Percentiles rank a stretch among this genome's conserved stretches.
Evolutionary conservation across 2,329 filamentous ascomycete genomes (phyloP).

Genomic region (Rhinocladiella similis): DNA sequence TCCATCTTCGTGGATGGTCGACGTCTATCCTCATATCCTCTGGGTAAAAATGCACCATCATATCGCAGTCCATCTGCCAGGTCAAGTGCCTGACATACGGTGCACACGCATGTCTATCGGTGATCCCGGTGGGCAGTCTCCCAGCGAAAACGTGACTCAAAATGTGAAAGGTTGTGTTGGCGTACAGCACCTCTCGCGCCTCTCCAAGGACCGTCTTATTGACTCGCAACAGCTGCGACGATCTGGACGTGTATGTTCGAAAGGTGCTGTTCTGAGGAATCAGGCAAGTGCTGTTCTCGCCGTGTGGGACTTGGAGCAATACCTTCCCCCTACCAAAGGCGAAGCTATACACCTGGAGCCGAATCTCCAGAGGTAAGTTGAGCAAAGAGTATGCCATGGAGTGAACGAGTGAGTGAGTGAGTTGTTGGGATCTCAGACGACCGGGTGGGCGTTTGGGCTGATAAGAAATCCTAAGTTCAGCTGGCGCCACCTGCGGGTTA

Average conservation of each 20-base stretch:
- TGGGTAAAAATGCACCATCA: conserved; percentile 21
- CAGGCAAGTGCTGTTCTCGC: conserved; percentile 17
- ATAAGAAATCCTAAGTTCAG: no score
- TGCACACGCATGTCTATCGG: conserved; percentile 13
- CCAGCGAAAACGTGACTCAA: conserved; percentile 22
- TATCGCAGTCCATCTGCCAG: conserved; percentile 29
- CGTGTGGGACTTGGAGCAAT: conserved; percentile 13
- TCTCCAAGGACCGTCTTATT: conserved; percentile 22
- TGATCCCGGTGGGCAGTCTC: conserved; percentile 19
- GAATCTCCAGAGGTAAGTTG: conserved; percentile 53
- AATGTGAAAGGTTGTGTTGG: conserved; percentile 26
- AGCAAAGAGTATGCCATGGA: conserved; percentile 40
- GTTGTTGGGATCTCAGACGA: background rate
- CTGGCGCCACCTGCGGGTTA: background rate
- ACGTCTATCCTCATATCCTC: conserved; percentile 18
- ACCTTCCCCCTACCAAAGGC: conserved; percentile 36
- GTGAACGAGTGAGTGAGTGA: no score
- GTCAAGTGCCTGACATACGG: conserved; percentile 21
- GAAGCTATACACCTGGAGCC: conserved; percentile 49
- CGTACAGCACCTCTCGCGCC: conserved; percentile 26
- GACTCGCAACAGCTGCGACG: conserved; percentile 25
- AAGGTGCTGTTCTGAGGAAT: conserved; percentile 12
- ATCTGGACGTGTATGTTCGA: conserved; percentile 9
- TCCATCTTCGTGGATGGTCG: conserved; percentile 10
- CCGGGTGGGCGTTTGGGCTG: background rate